Evolutionary conservation across 2,329 filamentous ascomycete species (phyloP), one percentile per base, ranked within the genome.

Genomic region (Trichoderma sp.): DNA sequence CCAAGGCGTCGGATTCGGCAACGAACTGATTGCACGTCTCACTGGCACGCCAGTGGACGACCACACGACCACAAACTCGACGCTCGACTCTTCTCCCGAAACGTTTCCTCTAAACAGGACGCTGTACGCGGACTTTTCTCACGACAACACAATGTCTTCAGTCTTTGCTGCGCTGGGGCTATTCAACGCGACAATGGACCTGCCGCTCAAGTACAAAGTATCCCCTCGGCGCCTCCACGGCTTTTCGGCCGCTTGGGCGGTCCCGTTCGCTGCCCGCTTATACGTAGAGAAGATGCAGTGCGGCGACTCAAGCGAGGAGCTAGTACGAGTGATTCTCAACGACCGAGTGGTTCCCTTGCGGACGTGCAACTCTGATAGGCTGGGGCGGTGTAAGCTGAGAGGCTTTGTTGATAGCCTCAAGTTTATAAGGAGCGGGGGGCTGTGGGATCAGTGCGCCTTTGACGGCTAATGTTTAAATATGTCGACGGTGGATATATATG

Each of bases 281-380:
- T 97, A 96, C 78, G 88, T 97, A 43, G 94, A 97, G 84, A 96
- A 95, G 84, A 89, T 97, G 87, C 80, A 79, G 52, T 97, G 94
- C 78, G 76, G 64, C 31, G 56, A 56, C 16, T 31, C 52, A 16
- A 58, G 80, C 1, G 88, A 93, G 75, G 91, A 96, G 78, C 83
- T 91, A 64, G 92, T 97, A 13, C 86, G 94, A 47, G 84, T 96
- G 5, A 80, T 97, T 70, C 83, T 97, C 43, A 97, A 97, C 79
- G 93, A 96, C 76, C 86, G 92, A 29, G 92, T 97, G 2, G 83
- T 94, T 70, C 88, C 89, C 13, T 79, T 97, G 68, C 82, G 87
- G 72, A 89, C 85, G 60, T 97, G 94, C 78, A 85, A 84, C 13
- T 89, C 85, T 4, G 93, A 97, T 79, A 75, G 79, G 60, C 79